Base-by-base conservation (phyloP, 2,329 filamentous ascomycete genomes). In the Neofusicoccum sp. region DNA sequence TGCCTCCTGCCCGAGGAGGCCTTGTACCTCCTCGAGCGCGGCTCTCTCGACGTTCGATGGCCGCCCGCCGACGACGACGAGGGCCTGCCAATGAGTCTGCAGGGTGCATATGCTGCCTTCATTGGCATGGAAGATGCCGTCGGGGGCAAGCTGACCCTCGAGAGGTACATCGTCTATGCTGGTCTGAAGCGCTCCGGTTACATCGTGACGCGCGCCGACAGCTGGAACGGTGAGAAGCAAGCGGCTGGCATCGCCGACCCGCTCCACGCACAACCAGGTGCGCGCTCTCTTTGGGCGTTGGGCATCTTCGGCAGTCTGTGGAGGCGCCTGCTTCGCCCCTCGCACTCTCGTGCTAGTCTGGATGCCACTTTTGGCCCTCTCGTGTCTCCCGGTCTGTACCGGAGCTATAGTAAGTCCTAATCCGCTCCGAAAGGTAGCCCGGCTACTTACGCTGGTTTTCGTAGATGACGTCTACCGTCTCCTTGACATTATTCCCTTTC, bases 1-100 rank as follows among this genome's bases (percentile, higher is more conserved):
- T 97, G 93, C 93, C 74, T 99, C 56, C 76, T 97, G 43, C 94
- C 94, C 0, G 95, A 99, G 73, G 95, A 99, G 77, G 91, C 93
- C 5, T 81, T 99, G 60, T 97, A 93, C 71, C 76, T 97, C 66
- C 82, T 98, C 7, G 95, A 99, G 79, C 83, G 95, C 70, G 95
- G 94, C 0, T 93, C 86, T 50, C 71, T 98, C 70, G 92, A 98
- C 75, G 84, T 97, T 44, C 89, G 93, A 81, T 97, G 92, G 91
- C 92, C 92, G 41, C 72, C 74, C 5, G 73, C 72, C 5, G 67
- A 71, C 58, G 70, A 64, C 4, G 71, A 70, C 3, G 73, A 72
- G 12, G 90, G 89, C 0, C 76, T 95, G n/a, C 93, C 94, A 0
- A 88, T 99, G 81, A 96, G 91, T 76, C 79, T 98, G 43, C 92